These are phyloP conservation scores for Candida anglica DNA, from an alignment of 805 yeast species.

Conservation along the genomic window DNA sequence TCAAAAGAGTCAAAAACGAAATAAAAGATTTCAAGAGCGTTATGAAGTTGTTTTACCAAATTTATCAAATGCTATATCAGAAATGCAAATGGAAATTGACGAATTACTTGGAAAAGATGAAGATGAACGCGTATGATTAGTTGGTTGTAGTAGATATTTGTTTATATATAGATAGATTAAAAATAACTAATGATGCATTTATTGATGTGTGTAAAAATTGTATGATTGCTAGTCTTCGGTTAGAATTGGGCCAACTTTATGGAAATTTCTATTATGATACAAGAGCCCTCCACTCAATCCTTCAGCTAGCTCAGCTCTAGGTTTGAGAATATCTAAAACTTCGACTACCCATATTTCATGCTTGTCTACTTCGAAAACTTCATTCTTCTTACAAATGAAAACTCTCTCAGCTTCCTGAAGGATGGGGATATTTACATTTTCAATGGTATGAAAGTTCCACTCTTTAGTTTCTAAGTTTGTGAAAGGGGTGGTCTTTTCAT, in stretches of 20 bases:
- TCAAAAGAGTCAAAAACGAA: constrained; percentile 15
- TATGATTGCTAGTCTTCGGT: no score
- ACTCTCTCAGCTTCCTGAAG: constrained; percentile 55
- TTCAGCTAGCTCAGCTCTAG: constrained; percentile 13
- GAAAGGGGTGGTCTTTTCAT: constrained; percentile 56
- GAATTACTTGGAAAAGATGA: no score
- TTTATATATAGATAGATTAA: background rate
- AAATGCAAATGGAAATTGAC: constrained; percentile 14
- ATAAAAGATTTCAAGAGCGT: constrained; percentile 26
- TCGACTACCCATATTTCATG: constrained; percentile 91
- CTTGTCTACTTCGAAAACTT: constrained; percentile 61
- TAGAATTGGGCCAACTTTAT: constrained; percentile 40
- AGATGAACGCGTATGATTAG: background rate
- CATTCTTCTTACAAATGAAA: constrained; percentile 54
- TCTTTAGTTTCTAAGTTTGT: constrained; percentile 26
- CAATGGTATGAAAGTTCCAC: constrained; percentile 23
- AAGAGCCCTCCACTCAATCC: constrained; percentile 48
- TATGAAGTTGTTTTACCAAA: constrained; percentile 32
- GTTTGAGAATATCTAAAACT: constrained; percentile 54
- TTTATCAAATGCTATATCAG: constrained; percentile 19
- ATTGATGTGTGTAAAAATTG: no score
- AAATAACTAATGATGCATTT: no score
- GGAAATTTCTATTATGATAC: constrained; percentile 62
- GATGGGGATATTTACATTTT: constrained; percentile 46
- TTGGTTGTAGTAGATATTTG: background rate